Conservation (phyloP, 306 rosid species). For the Clitoria ternatea region DNA sequence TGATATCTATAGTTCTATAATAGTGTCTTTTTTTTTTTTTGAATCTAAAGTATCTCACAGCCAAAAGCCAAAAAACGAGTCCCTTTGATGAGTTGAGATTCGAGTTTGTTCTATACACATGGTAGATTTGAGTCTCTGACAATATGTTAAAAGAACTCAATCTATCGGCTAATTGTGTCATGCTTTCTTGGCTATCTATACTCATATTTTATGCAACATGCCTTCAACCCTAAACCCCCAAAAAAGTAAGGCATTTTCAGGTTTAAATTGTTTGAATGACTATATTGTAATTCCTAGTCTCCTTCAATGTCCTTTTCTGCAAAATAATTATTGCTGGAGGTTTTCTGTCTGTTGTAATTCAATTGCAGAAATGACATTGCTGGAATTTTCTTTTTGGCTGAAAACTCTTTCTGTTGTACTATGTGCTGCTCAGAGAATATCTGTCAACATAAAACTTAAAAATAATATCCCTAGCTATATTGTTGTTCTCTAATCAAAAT, state of each 20-base stretch:
- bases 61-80: no score
- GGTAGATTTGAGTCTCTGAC: no score
- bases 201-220: not conserved
- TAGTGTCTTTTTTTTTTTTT: no score
- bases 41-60: no score
- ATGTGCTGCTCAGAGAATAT: not conserved
- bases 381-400: not conserved
- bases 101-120: no score
- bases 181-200: no score
- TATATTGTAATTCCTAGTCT: not conserved
- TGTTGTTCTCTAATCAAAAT: not conserved
- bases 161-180: no score
- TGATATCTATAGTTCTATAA: not conserved
- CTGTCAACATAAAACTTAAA: not conserved
- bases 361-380: not conserved
- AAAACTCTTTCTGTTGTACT: not conserved
- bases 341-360: not conserved
- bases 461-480: not conserved
- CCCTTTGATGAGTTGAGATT: no score
- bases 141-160: no score
- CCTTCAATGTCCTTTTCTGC: not conserved
- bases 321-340: not conserved
- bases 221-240: not conserved
- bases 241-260: not conserved
- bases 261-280: slow-evolving; percentile 6